Conservation (phyloP, 2,329 filamentous ascomycete genomes). For the Ramularia endophylla region DNA sequence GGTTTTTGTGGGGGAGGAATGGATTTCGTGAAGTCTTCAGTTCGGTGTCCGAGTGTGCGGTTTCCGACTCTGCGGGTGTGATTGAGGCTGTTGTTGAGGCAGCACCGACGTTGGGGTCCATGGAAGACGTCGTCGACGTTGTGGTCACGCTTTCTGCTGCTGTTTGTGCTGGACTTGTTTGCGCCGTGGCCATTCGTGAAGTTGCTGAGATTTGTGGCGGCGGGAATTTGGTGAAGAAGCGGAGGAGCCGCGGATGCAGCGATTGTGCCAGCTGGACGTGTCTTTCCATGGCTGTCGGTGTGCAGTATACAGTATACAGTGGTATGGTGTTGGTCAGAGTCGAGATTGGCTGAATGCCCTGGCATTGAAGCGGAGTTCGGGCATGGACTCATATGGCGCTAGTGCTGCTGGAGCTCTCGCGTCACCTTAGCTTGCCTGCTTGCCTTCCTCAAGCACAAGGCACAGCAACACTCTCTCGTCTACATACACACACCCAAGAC, state of each 20-base stretch:
- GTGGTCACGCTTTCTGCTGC: constrained; percentile 40
- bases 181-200: constrained; percentile 10
- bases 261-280: constrained; percentile 58
- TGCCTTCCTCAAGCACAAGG: constrained; percentile 3
- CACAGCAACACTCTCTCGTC: constrained; percentile 2
- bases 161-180: constrained; percentile 19
- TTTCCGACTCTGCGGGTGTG: constrained; percentile 36
- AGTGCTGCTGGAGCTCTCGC: constrained; percentile 6
- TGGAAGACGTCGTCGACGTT: constrained; percentile 34
- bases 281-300: constrained; percentile 18
- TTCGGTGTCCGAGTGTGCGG: constrained; percentile 24
- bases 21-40: constrained; percentile 54
- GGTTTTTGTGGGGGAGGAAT: constrained; percentile 74
- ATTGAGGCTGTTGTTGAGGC: constrained; percentile 29
- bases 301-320: neutral
- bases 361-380: constrained; percentile 6
- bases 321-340: neutral
- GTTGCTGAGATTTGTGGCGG: constrained; percentile 43
- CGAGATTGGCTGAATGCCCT: too few species aligned
- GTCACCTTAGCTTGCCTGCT: constrained; percentile 1
- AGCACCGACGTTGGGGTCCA: constrained; percentile 34
- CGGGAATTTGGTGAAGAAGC: constrained; percentile 87
- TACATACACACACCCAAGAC: constrained; percentile 1
- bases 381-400: constrained; percentile 7
- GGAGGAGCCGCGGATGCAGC: constrained; percentile 70